These are phyloP conservation scores for Stagonosporopsis rhizophila DNA, from an alignment of 2,329 filamentous ascomycete genomes.

Conservation along the genomic window DNA sequence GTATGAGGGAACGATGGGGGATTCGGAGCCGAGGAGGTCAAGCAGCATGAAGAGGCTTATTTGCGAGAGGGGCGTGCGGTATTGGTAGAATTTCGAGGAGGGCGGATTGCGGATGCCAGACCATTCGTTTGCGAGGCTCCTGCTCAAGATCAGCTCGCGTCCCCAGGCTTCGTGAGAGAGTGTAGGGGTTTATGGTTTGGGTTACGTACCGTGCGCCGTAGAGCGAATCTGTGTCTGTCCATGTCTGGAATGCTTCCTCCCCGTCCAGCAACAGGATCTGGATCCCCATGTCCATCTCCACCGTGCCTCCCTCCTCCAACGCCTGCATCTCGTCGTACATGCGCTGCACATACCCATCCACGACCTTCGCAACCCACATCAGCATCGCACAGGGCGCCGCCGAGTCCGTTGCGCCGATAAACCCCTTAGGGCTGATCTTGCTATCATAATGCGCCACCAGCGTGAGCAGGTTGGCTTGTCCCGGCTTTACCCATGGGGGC, in stretches of 20 bases:
- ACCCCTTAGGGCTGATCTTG: conserved; percentile 79
- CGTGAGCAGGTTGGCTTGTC: conserved; percentile 81
- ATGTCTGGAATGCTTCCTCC: conserved; percentile 86
- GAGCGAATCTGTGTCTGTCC: conserved; percentile 82
- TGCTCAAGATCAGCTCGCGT: conserved; percentile 19
- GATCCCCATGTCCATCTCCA: conserved; percentile 81
- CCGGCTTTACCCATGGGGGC: conserved; percentile 77
- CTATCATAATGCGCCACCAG: conserved; percentile 95
- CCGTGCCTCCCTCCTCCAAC: conserved; percentile 56
- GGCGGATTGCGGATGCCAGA: conserved; percentile 72
- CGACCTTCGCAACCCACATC: conserved; percentile 80
- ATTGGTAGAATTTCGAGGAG: conserved; percentile 67
- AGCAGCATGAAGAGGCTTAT: conserved; percentile 92
- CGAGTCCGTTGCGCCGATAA: conserved; percentile 92
- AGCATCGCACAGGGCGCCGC: conserved; percentile 94
- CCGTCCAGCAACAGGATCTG: conserved; percentile 92
- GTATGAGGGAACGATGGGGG: conserved; percentile 80
- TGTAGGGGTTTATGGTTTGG: neutral
- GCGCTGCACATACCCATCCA: conserved; percentile 78
- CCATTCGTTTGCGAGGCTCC: conserved; percentile 81
- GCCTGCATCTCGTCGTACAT: conserved; percentile 81
- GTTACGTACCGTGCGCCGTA: conserved; percentile 78
- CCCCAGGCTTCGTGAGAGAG: neutral
- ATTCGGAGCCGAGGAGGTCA: conserved; percentile 77
- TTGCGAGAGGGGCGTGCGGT: conserved; percentile 74